Base-by-base conservation (phyloP, 2,329 filamentous ascomycete species). In the Claviceps sorghi region DNA sequence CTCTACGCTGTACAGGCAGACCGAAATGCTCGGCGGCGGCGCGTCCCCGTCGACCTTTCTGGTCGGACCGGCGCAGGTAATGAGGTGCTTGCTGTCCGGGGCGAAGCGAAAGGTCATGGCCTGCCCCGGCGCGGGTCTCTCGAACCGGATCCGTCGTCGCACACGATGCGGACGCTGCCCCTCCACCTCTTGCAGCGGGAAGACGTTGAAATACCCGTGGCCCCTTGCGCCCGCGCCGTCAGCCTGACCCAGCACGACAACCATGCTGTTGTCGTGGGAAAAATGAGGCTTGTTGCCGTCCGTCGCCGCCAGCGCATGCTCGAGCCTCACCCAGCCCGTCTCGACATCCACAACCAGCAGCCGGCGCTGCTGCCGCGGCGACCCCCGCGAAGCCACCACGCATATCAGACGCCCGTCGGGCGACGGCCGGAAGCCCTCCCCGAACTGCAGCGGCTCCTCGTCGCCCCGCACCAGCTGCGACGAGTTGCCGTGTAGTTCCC, bases 401-500 rank as follows among this genome's bases (percentile, higher is more conserved):
- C 52, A 51, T 10, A 53, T 36, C 34, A 51, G 13, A 21, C 52
- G 51, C 13, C 52, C 52, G 29, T 53, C 52, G 5, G 52, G 52
- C n/a, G 52, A 53, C 7, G 52, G 32, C 34, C 43, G 38, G 34
- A 53, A 51, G 3, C 48, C 49, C 29, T 51, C 49, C 11, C 52
- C 45, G 32, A 53, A 53, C 11, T 3, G 26, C 17, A 53, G 48
- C 4, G 52, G 52, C 36, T 53, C 52, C 38, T 53, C 49, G 15
- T 48, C 29, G 49, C 52, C 52, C 22, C 44, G 42, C 21, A 53
- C 49, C 2, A 53, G 52, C 49, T 53, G 52, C 30, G 48, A 46
- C 19, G 52, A 48, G 45, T 53, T 53, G 49, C 52, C n/a, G 44
- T 53, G 49, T 21, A 53, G 52, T 13, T 53, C 52, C 52, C 52